These are phyloP conservation scores for Dendrocalamus latiflorus DNA, from an alignment of 202 grass and related monocot species.

Conservation along the genomic window DNA sequence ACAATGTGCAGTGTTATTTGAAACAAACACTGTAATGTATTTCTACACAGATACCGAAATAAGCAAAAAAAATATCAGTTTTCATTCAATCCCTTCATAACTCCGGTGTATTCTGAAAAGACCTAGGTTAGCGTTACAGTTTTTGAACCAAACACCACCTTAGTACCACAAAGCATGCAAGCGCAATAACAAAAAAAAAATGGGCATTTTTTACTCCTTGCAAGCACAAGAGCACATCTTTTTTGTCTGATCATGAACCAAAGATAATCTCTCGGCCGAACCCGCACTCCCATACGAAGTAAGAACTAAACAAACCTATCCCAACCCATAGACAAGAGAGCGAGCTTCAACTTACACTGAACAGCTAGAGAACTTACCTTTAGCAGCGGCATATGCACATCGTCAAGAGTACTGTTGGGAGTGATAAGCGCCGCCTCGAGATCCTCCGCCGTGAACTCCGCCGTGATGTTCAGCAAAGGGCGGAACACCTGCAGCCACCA, in stretches of 20 bases:
- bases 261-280: neutral
- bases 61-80: too few species aligned
- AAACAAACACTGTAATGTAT: too few species aligned
- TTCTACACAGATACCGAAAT: too few species aligned
- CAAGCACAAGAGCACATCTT: neutral
- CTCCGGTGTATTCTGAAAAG: too few species aligned
- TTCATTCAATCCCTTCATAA: too few species aligned
- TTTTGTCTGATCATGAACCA: neutral
- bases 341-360: neutral
- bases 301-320: neutral
- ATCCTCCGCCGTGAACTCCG: conserved; percentile 85
- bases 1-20: too few species aligned
- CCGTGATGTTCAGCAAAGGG: conserved; percentile 66
- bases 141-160: too few species aligned
- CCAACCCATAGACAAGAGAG: neutral
- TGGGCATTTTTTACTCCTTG: neutral
- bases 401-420: conserved; percentile 67
- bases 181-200: neutral
- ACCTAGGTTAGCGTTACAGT: too few species aligned
- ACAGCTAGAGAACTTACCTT: conserved; percentile 52
- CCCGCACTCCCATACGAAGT: neutral
- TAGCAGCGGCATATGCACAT: conserved; percentile 93
- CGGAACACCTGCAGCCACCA: conserved; percentile 67
- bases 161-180: neutral
- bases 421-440: conserved; percentile 79